These are phyloP conservation scores for Massarina eburnea DNA, from an alignment of 2,329 filamentous ascomycete genomes.

Conservation along the genomic window DNA sequence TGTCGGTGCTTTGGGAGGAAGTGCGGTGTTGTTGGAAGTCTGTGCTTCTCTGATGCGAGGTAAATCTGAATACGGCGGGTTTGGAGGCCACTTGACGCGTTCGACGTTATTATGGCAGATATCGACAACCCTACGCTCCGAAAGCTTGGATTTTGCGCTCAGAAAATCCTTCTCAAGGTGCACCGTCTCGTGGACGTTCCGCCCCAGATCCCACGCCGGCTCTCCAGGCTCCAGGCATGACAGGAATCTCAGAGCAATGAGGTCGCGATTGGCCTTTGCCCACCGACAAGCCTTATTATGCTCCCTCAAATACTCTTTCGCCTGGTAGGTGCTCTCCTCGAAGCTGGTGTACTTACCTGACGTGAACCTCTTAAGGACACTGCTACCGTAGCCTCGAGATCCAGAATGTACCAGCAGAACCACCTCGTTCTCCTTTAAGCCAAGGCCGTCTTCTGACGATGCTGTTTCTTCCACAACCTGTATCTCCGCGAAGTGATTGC, in stretches of 20 bases:
- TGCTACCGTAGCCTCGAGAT: constrained; percentile 39
- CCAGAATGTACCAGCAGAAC: constrained; percentile 43
- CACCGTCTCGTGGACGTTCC: constrained; percentile 5
- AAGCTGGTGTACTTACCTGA: constrained; percentile 27
- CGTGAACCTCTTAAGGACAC: constrained; percentile 35
- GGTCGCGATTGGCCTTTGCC: constrained; percentile 42
- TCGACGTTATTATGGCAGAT: constrained; percentile 45
- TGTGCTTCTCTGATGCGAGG: neutral
- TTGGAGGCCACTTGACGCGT: constrained; percentile 33
- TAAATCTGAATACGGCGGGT: constrained; percentile 7
- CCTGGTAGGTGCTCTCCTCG: constrained; percentile 23
- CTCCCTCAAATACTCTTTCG: constrained; percentile 34
- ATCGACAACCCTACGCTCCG: constrained; percentile 36
- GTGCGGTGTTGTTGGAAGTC: too few relatives aligned
- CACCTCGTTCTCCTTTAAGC: constrained; percentile 32
- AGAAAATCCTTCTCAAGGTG: constrained; percentile 7
- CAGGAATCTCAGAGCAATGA: constrained; percentile 44
- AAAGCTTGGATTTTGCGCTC: constrained; percentile 19
- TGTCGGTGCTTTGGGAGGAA: too few relatives aligned
- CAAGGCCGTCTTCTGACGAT: constrained; percentile 5
- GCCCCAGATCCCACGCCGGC: constrained; percentile 21
- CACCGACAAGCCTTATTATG: constrained; percentile 41
- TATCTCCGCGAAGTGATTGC: constrained; percentile 44
- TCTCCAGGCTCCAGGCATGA: constrained; percentile 39
- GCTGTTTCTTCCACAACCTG: constrained; percentile 38